A percentile compares a stretch with the other conserved stretches of the same genome.
These are phyloP conservation scores for Ascochyta viciae-villosae DNA, from an alignment of 2,329 filamentous ascomycete species.

Conservation along the genomic window DNA sequence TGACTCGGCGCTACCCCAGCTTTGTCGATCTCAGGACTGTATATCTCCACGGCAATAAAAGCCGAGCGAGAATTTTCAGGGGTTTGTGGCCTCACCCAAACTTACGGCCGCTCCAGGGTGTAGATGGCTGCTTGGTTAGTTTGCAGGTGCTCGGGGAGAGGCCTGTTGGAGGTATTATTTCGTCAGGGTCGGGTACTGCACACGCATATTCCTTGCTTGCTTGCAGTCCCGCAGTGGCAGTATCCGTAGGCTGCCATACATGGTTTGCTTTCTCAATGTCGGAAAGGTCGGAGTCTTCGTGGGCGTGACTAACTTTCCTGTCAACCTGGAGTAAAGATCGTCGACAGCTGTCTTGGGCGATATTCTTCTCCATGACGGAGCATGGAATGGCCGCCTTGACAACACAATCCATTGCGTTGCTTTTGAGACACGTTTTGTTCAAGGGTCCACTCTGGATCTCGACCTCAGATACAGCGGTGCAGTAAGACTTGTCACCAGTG, in stretches of 20 bases:
- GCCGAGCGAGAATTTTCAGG: neutral
- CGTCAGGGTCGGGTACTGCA: neutral
- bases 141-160: neutral
- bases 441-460: neutral
- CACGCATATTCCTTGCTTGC: neutral
- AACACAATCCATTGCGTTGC: too few relatives aligned
- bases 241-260: neutral
- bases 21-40: conserved; percentile 1
- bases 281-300: neutral
- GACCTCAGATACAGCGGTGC: neutral
- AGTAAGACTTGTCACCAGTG: neutral
- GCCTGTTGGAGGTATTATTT: neutral
- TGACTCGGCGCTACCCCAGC: conserved; percentile 10
- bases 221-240: neutral
- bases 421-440: neutral
- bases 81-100: neutral
- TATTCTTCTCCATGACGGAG: too few relatives aligned
- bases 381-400: too few relatives aligned
- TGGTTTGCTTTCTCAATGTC: neutral
- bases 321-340: neutral
- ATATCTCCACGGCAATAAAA: neutral
- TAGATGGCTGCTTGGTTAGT: neutral
- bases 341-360: neutral
- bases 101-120: neutral
- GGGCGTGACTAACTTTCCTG: neutral